These are phyloP conservation scores for Calonectria naviculata DNA, from an alignment of 2,329 filamentous ascomycete species.

Conservation along the genomic window DNA sequence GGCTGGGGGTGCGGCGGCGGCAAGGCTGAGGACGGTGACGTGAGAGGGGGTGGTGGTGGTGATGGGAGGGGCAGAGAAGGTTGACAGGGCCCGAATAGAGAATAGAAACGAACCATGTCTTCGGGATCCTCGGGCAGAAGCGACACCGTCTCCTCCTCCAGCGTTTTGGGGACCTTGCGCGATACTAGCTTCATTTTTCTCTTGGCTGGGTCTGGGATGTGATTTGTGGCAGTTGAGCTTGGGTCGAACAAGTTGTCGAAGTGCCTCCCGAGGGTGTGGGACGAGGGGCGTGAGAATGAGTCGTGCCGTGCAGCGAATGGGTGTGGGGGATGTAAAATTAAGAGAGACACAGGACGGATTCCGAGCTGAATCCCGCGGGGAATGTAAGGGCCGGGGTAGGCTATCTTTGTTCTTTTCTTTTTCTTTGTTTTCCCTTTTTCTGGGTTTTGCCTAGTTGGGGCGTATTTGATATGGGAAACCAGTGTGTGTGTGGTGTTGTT, in stretches of 20 bases:
- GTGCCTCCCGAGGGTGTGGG: background rate
- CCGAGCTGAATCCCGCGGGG: background rate
- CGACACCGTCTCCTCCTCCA: slow-evolving; percentile 54
- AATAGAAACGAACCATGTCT: slow-evolving; percentile 52
- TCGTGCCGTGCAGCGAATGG: background rate
- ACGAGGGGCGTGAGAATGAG: background rate
- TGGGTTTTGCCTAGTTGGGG: background rate
- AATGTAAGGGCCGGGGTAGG: background rate
- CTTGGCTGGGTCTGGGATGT: slow-evolving; percentile 13
- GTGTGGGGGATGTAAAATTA: background rate
- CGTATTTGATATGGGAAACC: background rate
- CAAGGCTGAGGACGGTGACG: slow-evolving; percentile 13
- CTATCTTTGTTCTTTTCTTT: background rate
- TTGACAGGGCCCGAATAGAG: slow-evolving; percentile 2
- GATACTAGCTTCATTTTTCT: slow-evolving; percentile 53
- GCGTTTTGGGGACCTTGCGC: slow-evolving; percentile 49
- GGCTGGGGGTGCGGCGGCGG: no score
- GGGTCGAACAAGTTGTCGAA: background rate
- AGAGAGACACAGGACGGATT: background rate
- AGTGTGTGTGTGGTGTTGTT: background rate
- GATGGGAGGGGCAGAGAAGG: slow-evolving; percentile 28
- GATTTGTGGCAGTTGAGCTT: slow-evolving; percentile 25
- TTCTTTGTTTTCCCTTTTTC: background rate
- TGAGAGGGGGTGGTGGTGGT: slow-evolving; percentile 16
- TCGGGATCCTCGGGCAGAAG: slow-evolving; percentile 58